Base-by-base conservation (phyloP, 2,329 filamentous ascomycete species). In the Colletotrichum acutatum region DNA sequence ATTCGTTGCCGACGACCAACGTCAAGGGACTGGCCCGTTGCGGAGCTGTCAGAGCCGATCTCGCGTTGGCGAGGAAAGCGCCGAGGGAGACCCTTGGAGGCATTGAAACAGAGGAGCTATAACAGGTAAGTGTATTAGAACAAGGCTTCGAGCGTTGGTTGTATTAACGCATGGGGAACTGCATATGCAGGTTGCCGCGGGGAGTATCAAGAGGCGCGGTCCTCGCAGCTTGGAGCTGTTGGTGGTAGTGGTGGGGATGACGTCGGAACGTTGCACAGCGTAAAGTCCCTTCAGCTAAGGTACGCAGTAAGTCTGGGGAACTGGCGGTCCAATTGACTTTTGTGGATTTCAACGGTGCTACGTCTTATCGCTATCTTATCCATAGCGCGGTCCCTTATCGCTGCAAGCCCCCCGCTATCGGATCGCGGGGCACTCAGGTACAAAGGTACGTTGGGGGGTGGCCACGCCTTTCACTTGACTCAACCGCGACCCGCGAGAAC, bases 1-100 rank as follows among this genome's bases (percentile, higher is more conserved):
- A 91, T 80, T 93, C 91, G 75, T 93, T 93, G 54, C 91, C 91
- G 9, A 92, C 85, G 4, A 93, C 90, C 77, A 93, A 88, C 2
- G 87, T 90, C 66, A 92, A 76, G 2, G 89, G 89, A 4, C 78
- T 80, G 1, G 82, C 76, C 16, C 86, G 82, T 74, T 87, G 85
- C 5, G 84, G 84, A 5, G 83, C 80, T 2, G 82, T 77, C 30
- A 92, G 78, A 2, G 86, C 85, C 12, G 81, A 81, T 66, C 85
- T 85, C 24, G 90, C 89, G 1, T 83, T 82, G 5, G 84, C 81
- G 5, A 92, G 82, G 76, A 91, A 92, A 22, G 83, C 80, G 42
- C 82, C 79, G 46, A 91, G 80, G 0, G 88, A 86, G 6, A 78
- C 59, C 63, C 82, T 78, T 1, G 78, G 74, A 16, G 82, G 56